These are phyloP conservation scores for Venturiaceae sp. DNA, from an alignment of 2,329 filamentous ascomycete genomes.

Conservation along the genomic window DNA sequence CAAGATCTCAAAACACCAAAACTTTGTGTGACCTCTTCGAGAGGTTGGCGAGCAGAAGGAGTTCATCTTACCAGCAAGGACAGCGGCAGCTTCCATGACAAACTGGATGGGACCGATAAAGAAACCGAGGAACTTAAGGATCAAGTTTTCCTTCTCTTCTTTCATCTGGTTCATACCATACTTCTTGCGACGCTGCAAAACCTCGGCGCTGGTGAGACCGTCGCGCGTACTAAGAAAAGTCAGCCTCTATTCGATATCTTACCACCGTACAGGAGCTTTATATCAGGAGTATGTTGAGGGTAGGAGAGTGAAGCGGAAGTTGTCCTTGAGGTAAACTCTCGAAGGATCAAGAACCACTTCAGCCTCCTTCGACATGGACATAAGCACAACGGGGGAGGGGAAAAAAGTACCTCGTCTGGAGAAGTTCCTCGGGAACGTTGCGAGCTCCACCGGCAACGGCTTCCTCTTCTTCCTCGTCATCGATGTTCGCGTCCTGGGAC, in stretches of 20 bases:
- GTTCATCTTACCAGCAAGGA: neutral
- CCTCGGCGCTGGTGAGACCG: constrained; percentile 66
- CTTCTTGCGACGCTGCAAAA: constrained; percentile 53
- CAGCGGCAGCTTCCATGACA: constrained; percentile 63
- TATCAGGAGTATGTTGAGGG: no score
- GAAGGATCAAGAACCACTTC: no score
- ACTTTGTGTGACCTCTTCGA: no score
- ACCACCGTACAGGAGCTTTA: neutral
- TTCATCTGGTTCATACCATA: constrained; percentile 85
- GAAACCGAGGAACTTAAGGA: constrained; percentile 73
- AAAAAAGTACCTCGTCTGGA: no score
- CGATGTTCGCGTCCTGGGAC: constrained; percentile 63
- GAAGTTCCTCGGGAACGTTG: constrained; percentile 60
- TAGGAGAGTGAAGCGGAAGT: no score
- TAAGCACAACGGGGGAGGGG: no score
- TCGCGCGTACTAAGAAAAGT: constrained; percentile 47
- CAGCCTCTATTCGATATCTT: neutral
- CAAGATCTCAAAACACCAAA: neutral
- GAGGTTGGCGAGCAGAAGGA: constrained; percentile 27
- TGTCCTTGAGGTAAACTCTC: no score
- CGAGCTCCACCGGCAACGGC: constrained; percentile 45
- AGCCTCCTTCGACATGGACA: no score
- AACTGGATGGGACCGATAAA: constrained; percentile 88
- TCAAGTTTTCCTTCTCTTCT: constrained; percentile 77
- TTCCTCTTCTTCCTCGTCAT: constrained; percentile 53